Evolutionary conservation across 106 monocot genomes (phyloP).

Genomic region (Dendrobium catenatum): DNA sequence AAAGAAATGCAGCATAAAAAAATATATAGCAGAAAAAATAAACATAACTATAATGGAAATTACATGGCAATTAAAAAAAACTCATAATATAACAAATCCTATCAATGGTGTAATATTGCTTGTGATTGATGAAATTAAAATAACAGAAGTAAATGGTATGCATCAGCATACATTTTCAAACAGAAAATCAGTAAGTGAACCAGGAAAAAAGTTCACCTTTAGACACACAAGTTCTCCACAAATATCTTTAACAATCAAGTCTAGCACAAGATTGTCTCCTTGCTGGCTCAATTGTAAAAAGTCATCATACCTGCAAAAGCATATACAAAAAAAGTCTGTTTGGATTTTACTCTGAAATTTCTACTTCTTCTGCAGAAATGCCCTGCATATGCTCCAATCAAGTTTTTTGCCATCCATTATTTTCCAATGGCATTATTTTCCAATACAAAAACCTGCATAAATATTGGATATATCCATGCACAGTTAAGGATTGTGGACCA

Average conservation of each 20-base stretch:
- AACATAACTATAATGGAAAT: background rate
- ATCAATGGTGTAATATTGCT: background rate
- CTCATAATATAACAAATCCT: background rate
- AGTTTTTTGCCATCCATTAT: background rate
- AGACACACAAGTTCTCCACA: constrained; percentile 65
- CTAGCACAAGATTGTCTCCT: constrained; percentile 67
- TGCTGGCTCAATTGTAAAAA: constrained; percentile 65
- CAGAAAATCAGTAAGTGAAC: constrained; percentile 9
- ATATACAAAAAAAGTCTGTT: background rate
- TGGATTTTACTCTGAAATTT: background rate
- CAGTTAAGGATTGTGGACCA: background rate
- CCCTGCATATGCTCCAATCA: background rate
- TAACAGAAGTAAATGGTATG: background rate
- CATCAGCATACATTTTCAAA: constrained; percentile 1
- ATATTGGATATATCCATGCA: background rate
- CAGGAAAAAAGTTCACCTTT: constrained; percentile 28
- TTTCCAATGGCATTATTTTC: background rate
- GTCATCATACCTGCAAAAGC: constrained; percentile 57
- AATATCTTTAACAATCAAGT: constrained; percentile 72
- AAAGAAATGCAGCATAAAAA: background rate
- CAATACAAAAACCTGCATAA: background rate
- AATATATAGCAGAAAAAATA: background rate
- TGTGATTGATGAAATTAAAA: background rate
- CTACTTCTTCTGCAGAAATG: background rate
- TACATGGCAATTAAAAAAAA: background rate